A percentile compares a stretch with the other conserved stretches of the same genome.
Evolutionary conservation across 129 eudicot species (phyloP).

Genomic region (Oenanthe sinensis): DNA sequence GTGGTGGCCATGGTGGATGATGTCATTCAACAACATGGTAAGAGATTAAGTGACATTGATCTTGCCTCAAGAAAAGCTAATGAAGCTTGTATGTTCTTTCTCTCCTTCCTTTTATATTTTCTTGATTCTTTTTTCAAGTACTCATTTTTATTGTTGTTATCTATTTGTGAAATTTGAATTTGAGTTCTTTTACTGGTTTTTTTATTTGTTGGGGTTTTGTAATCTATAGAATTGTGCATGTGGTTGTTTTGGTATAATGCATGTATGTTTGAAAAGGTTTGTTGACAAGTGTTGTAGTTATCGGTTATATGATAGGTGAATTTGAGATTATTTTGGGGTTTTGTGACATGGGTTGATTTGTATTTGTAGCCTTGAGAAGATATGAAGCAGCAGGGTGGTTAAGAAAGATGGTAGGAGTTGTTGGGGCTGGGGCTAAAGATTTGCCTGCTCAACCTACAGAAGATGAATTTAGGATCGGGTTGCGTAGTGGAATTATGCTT

Average conservation of each 20-base stretch:
- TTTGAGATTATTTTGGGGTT: not conserved
- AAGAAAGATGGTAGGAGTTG: slow-evolving; percentile 66
- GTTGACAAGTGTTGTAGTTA: not conserved
- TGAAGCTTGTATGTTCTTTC: slow-evolving; percentile 50
- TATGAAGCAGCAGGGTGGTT: slow-evolving; percentile 83
- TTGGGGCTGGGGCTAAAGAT: slow-evolving; percentile 66
- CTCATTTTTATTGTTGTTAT: not conserved
- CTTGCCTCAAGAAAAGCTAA: slow-evolving; percentile 48
- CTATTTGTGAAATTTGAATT: not conserved
- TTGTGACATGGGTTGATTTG: slow-evolving; percentile 10
- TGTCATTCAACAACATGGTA: slow-evolving; percentile 60
- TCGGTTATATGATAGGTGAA: not conserved
- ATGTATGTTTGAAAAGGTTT: not conserved
- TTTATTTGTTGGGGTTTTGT: not conserved
- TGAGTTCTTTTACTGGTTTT: not conserved
- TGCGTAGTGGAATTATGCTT: slow-evolving; percentile 77
- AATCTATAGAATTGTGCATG: not conserved
- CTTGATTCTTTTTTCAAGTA: not conserved
- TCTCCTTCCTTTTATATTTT: not conserved
- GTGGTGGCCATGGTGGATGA: slow-evolving; percentile 57
- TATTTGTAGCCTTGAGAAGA: slow-evolving; percentile 63
- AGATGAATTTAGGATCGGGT: slow-evolving; percentile 67
- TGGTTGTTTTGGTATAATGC: not conserved
- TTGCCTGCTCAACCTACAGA: slow-evolving; percentile 94
- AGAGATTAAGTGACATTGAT: slow-evolving; percentile 42